Base-by-base conservation (phyloP, 768 basidiomycete species). In the Boletus pseudo-olivaceus region DNA sequence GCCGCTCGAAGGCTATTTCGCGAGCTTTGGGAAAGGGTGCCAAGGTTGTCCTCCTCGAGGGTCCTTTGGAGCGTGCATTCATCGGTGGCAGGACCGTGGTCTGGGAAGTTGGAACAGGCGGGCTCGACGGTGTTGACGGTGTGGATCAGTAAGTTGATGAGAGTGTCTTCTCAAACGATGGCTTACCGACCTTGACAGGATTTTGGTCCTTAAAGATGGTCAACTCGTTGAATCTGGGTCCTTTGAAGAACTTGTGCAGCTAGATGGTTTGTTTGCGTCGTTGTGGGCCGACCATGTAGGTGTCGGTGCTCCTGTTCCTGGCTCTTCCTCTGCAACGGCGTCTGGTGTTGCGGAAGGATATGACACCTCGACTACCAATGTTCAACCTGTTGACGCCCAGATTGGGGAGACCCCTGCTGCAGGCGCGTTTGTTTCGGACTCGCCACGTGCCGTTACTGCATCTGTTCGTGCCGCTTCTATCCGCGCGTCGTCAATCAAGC, bases 211-310 rank as follows among this genome's bases (percentile, higher is more conserved):
- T 55, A 89, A 90, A 61, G 88, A 97, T 64, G 95, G 96, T 5
- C 82, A 85, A 64, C 87, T 98, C 42, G 76, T 88, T 37, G 96
- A 98, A 70, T 81, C 82, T 55, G 93, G 93, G 9, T 81, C 72
- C 39, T 92, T 93, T 69, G 82, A 80, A 54, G 90, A 94, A 56
- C 76, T 97, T 32, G 72, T 94, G 43, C 82, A 83, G 30, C 71
- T 73, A 42, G 80, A 87, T 59, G 90, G 90, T 47, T 64, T 83
- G 37, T 94, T 93, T 62, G 87, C 90, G 12, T 76, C 81, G 1
- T 88, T 95, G 89, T 97, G 94, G 93, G 84, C 88, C 1, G 84
- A 91, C 66, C 90, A 95, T 64, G 76, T 88, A 30, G 82, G 83
- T 23, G 78, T 85, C 5, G 77, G 81, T 49, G 73, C 72, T 56